phyloP scores from a whole-genome alignment of 306 rosid genomes.

The Malus sylvestris region DNA sequence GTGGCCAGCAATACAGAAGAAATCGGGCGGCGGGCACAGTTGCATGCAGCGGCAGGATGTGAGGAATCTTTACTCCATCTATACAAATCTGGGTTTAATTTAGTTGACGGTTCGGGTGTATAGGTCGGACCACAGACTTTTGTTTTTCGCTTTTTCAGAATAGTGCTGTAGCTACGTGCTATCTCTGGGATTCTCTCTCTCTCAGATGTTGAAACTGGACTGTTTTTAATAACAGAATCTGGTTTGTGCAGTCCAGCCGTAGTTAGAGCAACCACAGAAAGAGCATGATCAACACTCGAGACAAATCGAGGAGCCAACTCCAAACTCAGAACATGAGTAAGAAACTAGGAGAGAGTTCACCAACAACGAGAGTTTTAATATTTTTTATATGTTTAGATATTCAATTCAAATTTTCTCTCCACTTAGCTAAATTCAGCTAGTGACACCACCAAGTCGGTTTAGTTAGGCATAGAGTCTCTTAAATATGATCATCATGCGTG shows the following conservation, averaged over 20 bases:
- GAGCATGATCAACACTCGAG: too few species aligned
- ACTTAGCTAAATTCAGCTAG: too few species aligned
- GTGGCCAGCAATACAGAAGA: not conserved
- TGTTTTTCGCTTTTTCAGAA: not conserved
- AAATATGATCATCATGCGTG: too few species aligned
- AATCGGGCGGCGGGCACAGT: not conserved
- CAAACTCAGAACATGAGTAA: not conserved
- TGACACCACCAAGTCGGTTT: too few species aligned
- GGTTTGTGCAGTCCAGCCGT: not conserved
- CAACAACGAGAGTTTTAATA: too few species aligned
- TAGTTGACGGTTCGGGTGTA: not conserved
- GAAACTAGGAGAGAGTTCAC: too few species aligned
- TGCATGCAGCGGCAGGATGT: not conserved
- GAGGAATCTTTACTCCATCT: not conserved
- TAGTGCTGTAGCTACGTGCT: not conserved
- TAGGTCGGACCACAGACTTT: slow-evolving; percentile 11
- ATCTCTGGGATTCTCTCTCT: not conserved
- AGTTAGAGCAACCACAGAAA: too few species aligned
- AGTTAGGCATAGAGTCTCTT: too few species aligned
- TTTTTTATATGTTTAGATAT: too few species aligned
- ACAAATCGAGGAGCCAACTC: not conserved
- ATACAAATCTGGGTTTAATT: not conserved
- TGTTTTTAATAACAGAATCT: not conserved
- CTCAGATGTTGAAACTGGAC: not conserved
- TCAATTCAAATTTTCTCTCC: too few species aligned